Evolutionary conservation across 768 basidiomycete genomes (phyloP), one percentile per base, ranked within the genome.

Genomic region (Phylloporus sp.): DNA sequence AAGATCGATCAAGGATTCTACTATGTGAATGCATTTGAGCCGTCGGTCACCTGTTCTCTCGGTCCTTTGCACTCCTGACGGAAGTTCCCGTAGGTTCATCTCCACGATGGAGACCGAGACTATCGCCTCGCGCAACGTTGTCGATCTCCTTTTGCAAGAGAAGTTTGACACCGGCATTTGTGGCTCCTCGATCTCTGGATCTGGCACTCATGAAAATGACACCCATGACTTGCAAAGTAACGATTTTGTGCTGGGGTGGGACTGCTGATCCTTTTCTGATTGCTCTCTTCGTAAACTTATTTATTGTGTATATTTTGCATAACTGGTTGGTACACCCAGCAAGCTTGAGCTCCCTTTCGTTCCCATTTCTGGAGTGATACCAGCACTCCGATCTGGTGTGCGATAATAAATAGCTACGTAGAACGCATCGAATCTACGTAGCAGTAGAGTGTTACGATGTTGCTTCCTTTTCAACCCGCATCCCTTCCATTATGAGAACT

Each of bases 101-200:
- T 88, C 84, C 13, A 91, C 90, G 6, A 96, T 97, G 94, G 94
- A 97, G 66, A 94, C 92, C 0, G 84, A 93, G 67, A 91, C 89
- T 0, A 64, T 95, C 26, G 76, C 89, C 0, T 80, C 88, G 1
- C 80, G 90, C 26, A 93, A 94, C 62, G 74, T 86, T 31, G 88
- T 90, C 38, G 90, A 91, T 56, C 69, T 89, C 21, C 72, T 92
- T 17, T 69, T 93, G 18, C 74, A 78, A 27, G 86, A 91, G 26
- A 77, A 83, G 57, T 92, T 86, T 63, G 69, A 75, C 28, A 70
- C 79, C 1, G 75, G 82, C n/a, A 74, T 92, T 29, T 93, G 90
- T 61, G 79, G 79, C 27, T 63, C 72, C 20, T 53, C 61, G 46
- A 55, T 70, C 31, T 62, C 71, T 14, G 60, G 44, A 20, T 42